Percentiles rank a stretch among this genome's conserved stretches.
These are phyloP conservation scores for Dipodascus albidus DNA, from an alignment of 805 yeast genomes.

Conservation along the genomic window DNA sequence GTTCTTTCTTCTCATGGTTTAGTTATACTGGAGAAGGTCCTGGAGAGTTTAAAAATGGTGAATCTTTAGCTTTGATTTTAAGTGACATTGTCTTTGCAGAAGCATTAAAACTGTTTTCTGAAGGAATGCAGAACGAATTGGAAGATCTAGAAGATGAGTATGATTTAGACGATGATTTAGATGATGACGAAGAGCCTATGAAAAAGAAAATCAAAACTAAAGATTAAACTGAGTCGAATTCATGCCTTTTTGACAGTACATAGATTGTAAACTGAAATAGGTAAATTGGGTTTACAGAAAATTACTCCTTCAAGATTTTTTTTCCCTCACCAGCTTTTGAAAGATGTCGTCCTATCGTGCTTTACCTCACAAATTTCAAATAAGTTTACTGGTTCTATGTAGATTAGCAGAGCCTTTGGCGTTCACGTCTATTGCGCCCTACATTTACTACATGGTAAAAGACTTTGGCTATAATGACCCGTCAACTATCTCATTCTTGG, in stretches of 20 bases:
- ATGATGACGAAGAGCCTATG: neutral
- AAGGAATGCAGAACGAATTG: neutral
- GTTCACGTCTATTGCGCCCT: conserved; percentile 52
- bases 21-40: conserved; percentile 72
- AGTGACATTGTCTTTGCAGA: conserved; percentile 76
- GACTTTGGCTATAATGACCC: conserved; percentile 35
- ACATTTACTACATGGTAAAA: conserved; percentile 49
- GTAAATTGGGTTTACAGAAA: too few relatives aligned
- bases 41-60: conserved; percentile 69
- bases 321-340: neutral
- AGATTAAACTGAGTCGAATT: too few relatives aligned
- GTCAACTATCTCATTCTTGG: conserved; percentile 25
- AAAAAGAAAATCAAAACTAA: neutral
- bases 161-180: neutral
- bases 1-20: conserved; percentile 79
- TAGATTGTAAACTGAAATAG: too few relatives aligned
- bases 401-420: conserved; percentile 53
- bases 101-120: conserved; percentile 60
- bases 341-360: conserved; percentile 10
- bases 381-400: conserved; percentile 14
- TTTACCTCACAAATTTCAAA: conserved; percentile 16
- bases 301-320: too few relatives aligned
- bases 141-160: neutral
- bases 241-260: too few relatives aligned
- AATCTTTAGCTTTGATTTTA: conserved; percentile 59